Evolutionary conservation across 169 alveolate species (phyloP), one percentile per base, ranked within the genome.

Genomic region (Plasmodium gallinaceum): DNA sequence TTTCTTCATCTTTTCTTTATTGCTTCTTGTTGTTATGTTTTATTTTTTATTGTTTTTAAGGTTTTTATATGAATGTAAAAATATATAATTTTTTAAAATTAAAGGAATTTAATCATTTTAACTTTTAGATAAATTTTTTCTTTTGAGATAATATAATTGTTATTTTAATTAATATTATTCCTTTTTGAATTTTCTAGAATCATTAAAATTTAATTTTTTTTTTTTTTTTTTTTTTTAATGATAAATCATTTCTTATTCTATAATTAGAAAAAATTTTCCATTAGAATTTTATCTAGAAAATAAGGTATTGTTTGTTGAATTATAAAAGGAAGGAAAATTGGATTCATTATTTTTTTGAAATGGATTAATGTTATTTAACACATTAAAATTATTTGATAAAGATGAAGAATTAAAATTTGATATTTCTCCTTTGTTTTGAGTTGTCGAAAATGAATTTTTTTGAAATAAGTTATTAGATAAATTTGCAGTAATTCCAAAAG

Each of bases 221-320:
- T n/a, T n/a, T n/a, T n/a, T n/a, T n/a, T n/a, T n/a, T n/a, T n/a
- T n/a, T n/a, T n/a, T n/a, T n/a, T n/a, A n/a, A n/a, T n/a, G n/a
- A n/a, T n/a, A n/a, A n/a, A n/a, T 32, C 4, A 1, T 32, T 32
- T 32, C 4, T 32, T 32, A 32, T 32, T 32, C 4, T 32, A 4
- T 32, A 32, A 32, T 32, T 32, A 32, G 39, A 4, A 32, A 32
- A 32, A 2, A 32, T 32, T 32, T 32, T 32, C 1, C 1, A 26
- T 4, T 32, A 22, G 10, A 42, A 37, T n/a, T 22, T 61, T 75
- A 75, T 22, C 88, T 75, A 39, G 88, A 75, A 75, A 75, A 75
- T 52, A 75, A 24, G 65, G 71, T 62, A 26, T 61, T 74, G 37
- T 75, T 75, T 18, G 69, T 5, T 12, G 69, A 43, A 6, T 46